Percentiles rank a stretch among this genome's conserved stretches.
Conservation (phyloP, 257 asterid genomes). For the Solanum chmielewskii region DNA sequence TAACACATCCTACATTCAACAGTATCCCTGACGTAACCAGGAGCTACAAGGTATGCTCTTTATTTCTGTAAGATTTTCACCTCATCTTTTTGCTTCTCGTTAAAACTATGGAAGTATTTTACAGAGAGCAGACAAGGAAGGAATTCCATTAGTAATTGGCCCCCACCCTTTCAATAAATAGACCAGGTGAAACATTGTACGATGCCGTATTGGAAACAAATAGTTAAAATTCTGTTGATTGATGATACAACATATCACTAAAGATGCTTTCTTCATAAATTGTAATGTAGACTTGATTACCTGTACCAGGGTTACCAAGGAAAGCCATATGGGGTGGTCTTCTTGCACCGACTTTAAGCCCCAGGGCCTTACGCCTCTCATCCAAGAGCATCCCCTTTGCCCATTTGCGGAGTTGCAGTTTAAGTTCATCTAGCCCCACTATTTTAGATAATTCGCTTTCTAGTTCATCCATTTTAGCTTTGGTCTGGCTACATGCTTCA, state of each 20-base stretch:
- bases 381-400: conserved; percentile 94
- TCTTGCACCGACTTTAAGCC: conserved; percentile 71
- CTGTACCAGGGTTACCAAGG: conserved; percentile 98
- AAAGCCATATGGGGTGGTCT: conserved; percentile 98
- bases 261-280: neutral
- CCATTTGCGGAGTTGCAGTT: conserved; percentile 75
- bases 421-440: conserved; percentile 63
- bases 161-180: neutral
- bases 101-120: neutral
- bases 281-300: conserved; percentile 12
- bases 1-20: neutral
- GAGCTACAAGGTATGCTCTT: neutral
- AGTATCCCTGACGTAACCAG: neutral
- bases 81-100: neutral
- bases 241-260: neutral
- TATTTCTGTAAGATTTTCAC: neutral
- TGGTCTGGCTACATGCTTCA: conserved; percentile 79
- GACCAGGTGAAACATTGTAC: neutral
- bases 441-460: conserved; percentile 62
- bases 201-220: neutral
- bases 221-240: neutral
- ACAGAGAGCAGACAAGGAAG: neutral
- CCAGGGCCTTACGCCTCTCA: conserved; percentile 80
- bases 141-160: neutral
- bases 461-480: conserved; percentile 74